Evolutionary conservation across 345 rosid species (phyloP).

Genomic region (Lenwebbia sp.): DNA sequence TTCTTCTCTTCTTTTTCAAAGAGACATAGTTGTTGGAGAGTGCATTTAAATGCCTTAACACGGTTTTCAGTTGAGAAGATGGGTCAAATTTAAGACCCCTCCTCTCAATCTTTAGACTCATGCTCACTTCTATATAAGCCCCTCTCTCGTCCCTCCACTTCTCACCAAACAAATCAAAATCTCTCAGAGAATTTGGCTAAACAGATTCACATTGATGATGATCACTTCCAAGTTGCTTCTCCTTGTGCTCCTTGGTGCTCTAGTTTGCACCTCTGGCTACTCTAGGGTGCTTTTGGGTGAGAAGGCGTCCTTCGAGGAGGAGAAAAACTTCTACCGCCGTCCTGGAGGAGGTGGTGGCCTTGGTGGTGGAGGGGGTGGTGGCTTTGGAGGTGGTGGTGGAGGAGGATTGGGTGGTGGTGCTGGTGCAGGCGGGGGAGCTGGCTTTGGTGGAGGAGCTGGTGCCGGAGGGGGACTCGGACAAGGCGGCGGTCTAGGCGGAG

Average conservation of each 20-base stretch:
- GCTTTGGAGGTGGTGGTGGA: too few species aligned
- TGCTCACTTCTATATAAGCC: constrained; percentile 5
- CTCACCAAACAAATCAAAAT: not conserved
- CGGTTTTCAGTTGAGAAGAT: constrained; percentile 25
- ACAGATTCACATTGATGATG: not conserved
- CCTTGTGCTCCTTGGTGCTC: too few species aligned
- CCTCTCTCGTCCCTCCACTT: not conserved
- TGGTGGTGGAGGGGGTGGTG: too few species aligned
- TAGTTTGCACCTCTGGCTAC: too few species aligned
- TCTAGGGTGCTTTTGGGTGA: too few species aligned
- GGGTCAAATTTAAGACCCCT: constrained; percentile 11
- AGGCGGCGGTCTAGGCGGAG: constrained; percentile 7
- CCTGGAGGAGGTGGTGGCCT: not conserved
- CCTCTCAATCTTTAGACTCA: not conserved
- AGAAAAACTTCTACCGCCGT: not conserved
- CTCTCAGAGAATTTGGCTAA: not conserved
- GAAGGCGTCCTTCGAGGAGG: too few species aligned
- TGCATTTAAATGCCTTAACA: constrained; percentile 14
- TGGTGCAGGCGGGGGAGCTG: not conserved
- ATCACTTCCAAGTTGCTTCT: constrained; percentile 12
- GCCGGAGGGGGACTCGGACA: constrained; percentile 15
- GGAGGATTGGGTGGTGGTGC: too few species aligned
- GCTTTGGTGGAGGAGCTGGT: constrained; percentile 10
- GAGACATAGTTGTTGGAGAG: constrained; percentile 11
- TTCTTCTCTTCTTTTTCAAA: constrained; percentile 3